Conservation (phyloP, 2,329 filamentous ascomycete genomes). For the Diaporthe caulivora region DNA sequence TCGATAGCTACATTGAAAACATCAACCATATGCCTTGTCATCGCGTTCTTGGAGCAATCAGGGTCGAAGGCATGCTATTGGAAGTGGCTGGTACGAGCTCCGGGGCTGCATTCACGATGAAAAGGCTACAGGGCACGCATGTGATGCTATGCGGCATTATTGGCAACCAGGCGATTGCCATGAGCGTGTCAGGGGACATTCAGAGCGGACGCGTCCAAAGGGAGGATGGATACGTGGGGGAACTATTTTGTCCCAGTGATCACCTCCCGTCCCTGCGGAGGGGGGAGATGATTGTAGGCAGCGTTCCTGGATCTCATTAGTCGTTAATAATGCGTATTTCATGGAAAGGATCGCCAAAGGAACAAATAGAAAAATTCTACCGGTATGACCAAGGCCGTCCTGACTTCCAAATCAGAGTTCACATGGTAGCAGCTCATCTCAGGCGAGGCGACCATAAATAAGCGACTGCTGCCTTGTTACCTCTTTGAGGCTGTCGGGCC, state of each 20-base stretch:
- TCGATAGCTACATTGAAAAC: neutral
- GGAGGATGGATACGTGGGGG: neutral
- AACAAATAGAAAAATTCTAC: no score
- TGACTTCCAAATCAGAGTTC: no score
- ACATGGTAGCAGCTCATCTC: no score
- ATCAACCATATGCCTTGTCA: neutral
- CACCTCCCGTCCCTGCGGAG: neutral
- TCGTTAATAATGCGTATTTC: neutral
- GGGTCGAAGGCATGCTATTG: neutral
- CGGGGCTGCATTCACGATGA: neutral
- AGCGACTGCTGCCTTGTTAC: no score
- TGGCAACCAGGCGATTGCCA: slow-evolving; percentile 8
- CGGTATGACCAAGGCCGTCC: no score
- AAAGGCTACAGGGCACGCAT: neutral
- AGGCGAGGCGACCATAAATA: no score
- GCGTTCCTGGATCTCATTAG: neutral
- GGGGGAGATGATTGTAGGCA: neutral
- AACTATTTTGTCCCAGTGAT: neutral
- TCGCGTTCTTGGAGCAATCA: neutral
- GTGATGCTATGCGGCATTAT: neutral
- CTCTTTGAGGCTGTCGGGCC: no score
- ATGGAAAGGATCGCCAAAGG: no score
- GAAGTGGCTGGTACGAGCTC: neutral
- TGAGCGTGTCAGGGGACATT: neutral
- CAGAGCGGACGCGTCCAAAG: neutral